Evolutionary conservation across 208 protist genomes (phyloP), one percentile per base, ranked within the genome.

Genomic region (Plasmodiophora brassicae): DNA sequence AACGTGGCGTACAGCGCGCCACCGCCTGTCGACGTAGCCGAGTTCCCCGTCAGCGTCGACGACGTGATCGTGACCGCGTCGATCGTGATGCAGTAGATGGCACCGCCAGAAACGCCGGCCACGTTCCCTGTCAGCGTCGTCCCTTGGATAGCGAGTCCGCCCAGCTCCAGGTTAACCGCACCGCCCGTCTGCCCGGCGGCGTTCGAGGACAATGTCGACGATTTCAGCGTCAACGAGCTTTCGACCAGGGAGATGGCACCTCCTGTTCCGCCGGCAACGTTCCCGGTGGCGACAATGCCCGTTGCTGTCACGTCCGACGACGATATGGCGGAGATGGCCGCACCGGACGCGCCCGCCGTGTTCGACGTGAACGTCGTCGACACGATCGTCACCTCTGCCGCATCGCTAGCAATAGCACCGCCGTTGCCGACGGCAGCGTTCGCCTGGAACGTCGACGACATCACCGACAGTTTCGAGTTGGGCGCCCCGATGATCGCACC

Each of bases 1-100:
- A 78, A 78, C 5, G 65, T 78, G 65, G 65, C 65, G n/a, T 38
- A 78, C 5, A 78, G 20, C 41, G 65, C 65, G n/a, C 65, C 65
- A n/a, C n/a, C n/a, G n/a, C 65, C 65, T 44, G 14, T 38, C 32
- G n/a, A 5, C 5, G 5, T 38, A 78, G 65, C 65, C 10, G 20
- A 14, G n/a, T 78, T 78, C 14, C n/a, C 14, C 32, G 5, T 5
- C 20, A 32, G 10, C 32, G 14, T 5, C 5, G 65, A 78, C n/a
- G 65, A 78, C 14, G n/a, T 5, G n/a, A 78, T 5, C 65, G 32
- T n/a, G n/a, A 78, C n/a, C 14, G 5, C 5, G n/a, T 38, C 32
- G 20, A 78, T 78, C 5, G 65, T 38, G 5, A 78, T 78, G n/a
- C 65, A 78, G n/a, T 78, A 78, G 20, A 32, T 5, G 20, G 41